phyloP scores from a whole-genome alignment of 441 rosid species.

The Euphorbia neoarborescens region DNA sequence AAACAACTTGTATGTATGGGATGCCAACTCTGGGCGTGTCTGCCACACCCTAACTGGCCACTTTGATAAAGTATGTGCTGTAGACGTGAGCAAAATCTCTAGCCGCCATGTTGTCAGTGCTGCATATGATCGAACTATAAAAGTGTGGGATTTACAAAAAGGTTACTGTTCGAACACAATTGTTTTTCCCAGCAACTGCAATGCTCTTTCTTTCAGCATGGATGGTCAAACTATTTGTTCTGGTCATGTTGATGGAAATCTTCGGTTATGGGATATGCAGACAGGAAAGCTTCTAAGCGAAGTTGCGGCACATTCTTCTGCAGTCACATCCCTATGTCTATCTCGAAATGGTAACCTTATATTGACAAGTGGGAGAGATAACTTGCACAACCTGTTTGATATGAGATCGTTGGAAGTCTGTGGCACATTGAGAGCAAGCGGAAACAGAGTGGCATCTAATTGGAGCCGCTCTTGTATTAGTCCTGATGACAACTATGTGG shows the following conservation, averaged over 20 bases:
- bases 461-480: conserved; percentile 96
- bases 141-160: conserved; percentile 85
- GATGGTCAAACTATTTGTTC: conserved; percentile 90
- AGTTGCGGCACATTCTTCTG: conserved; percentile 74
- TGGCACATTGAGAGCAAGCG: conserved; percentile 64
- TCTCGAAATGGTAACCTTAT: conserved; percentile 64
- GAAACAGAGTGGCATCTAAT: conserved; percentile 78
- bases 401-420: conserved; percentile 76
- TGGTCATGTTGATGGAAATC: conserved; percentile 90
- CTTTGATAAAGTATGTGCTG: conserved; percentile 77
- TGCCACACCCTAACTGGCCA: conserved; percentile 88
- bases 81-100: conserved; percentile 81
- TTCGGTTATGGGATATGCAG: conserved; percentile 85
- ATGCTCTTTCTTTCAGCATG: conserved; percentile 62
- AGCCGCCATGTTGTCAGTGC: conserved; percentile 78
- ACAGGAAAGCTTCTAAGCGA: conserved; percentile 72
- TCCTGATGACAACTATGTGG: conserved; percentile 71
- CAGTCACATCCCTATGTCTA: conserved; percentile 61
- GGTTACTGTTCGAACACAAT: conserved; percentile 89
- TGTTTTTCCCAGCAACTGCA: conserved; percentile 79
- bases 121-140: conserved; percentile 84
- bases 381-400: conserved; percentile 79
- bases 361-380: conserved; percentile 87
- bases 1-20: conserved; percentile 87
- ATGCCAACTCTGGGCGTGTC: conserved; percentile 59